Percentiles rank a stretch among this genome's conserved stretches.
phyloP scores from a whole-genome alignment of 768 basidiomycete species.

The Phylloporus rhodoxanthus region DNA sequence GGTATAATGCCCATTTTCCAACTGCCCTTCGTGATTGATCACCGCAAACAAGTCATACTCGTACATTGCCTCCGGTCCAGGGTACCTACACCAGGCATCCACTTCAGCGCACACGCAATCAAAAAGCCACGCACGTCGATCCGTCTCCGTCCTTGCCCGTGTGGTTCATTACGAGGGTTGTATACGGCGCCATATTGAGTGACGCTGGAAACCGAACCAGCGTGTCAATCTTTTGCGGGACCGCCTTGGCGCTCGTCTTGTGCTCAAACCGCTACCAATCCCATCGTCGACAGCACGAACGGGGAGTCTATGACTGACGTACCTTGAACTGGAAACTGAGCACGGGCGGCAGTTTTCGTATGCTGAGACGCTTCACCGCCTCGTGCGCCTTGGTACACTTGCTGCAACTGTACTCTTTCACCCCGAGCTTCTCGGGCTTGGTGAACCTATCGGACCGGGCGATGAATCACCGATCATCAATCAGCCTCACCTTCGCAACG shows the following conservation, averaged over 20 bases:
- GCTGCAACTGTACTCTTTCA: slow-evolving; percentile 78
- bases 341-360: slow-evolving; percentile 81
- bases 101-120: background rate
- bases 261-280: slow-evolving; percentile 81
- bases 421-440: slow-evolving; percentile 74
- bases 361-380: slow-evolving; percentile 79
- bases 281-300: too few relatives aligned
- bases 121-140: slow-evolving; percentile 19
- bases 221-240: slow-evolving; percentile 80
- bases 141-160: slow-evolving; percentile 39
- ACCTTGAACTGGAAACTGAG: slow-evolving; percentile 94
- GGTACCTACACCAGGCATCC: slow-evolving; percentile 28
- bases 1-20: slow-evolving; percentile 94
- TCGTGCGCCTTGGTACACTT: slow-evolving; percentile 77
- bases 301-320: background rate
- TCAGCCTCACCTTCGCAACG: background rate
- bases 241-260: slow-evolving; percentile 61
- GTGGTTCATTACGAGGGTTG: slow-evolving; percentile 54
- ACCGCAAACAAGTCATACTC: slow-evolving; percentile 91
- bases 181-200: slow-evolving; percentile 87
- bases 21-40: slow-evolving; percentile 90
- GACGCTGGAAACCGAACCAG: slow-evolving; percentile 76
- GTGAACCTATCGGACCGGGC: slow-evolving; percentile 54
- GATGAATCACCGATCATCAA: background rate
- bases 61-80: slow-evolving; percentile 65